These are phyloP conservation scores for Scutellaria galericulata DNA, from an alignment of 257 asterid genomes.

Conservation along the genomic window DNA sequence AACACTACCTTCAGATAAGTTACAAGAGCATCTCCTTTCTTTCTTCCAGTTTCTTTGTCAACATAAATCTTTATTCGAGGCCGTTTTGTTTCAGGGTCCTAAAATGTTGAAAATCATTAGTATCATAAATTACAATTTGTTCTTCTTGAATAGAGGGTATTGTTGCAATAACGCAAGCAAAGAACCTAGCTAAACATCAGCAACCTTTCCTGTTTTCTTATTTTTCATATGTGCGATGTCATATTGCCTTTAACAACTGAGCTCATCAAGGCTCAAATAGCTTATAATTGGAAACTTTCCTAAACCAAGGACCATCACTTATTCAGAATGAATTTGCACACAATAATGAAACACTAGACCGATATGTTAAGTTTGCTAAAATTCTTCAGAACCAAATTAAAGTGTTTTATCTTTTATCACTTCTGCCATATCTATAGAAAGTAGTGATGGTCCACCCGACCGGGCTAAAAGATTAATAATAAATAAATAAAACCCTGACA, in stretches of 20 bases:
- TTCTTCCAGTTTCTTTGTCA: slow-evolving; percentile 83
- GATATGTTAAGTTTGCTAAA: neutral
- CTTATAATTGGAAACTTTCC: no score
- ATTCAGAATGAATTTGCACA: no score
- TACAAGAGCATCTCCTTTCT: slow-evolving; percentile 95
- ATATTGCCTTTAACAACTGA: no score
- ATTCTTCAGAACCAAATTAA: neutral
- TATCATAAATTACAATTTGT: slow-evolving; percentile 16
- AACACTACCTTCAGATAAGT: slow-evolving; percentile 81
- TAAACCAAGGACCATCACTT: no score
- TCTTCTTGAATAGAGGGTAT: slow-evolving; percentile 13
- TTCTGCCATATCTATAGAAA: slow-evolving; percentile 4
- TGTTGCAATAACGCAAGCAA: slow-evolving; percentile 11
- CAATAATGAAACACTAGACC: no score
- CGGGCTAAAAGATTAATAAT: neutral
- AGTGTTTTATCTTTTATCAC: neutral
- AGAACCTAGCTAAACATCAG: slow-evolving; percentile 19
- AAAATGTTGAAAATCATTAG: slow-evolving; percentile 34
- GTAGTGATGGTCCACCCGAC: neutral
- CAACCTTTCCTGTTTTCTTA: slow-evolving; percentile 14
- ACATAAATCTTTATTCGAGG: slow-evolving; percentile 91
- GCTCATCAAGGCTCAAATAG: no score
- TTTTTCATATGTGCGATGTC: neutral
- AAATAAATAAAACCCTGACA: neutral
- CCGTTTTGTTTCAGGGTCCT: slow-evolving; percentile 97